Base-by-base conservation (phyloP, 1,284 basidiomycete species). In the Cutaneotrichosporon sp. region DNA sequence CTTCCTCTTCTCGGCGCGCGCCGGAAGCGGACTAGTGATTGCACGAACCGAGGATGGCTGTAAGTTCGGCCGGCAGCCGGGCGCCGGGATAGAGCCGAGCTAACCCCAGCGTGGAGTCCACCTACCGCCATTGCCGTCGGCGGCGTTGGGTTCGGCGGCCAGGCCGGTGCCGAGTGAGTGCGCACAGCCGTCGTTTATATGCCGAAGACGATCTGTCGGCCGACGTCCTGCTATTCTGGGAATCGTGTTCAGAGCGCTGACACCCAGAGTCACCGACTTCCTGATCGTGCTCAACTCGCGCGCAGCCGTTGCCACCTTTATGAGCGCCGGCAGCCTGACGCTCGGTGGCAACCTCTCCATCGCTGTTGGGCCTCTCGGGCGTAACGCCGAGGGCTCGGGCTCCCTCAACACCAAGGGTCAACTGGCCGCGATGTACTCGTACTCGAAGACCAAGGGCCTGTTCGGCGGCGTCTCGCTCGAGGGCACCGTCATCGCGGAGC, bases 91-190 rank as follows among this genome's bases (percentile, higher is more conserved):
- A 18, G n/a, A 13, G 18, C 31, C 29, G 46, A 29, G 57, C 63
- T 66, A 50, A 63, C 59, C 14, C 3, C 69, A 93, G 90, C 86
- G 50, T 98, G 94, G 93, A 93, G 91, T 50, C 88, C 94, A 27
- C 95, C 95, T 4, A 90, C 90, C 72, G 97, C 95, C 0, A 95
- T 98, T 58, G 95, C 93, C 22, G 89, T 93, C n/a, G 95, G 91
- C 13, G 95, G 95, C 0, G 78, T 97, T 13, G 95, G 95, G 4
- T 84, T 97, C 36, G 93, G 93, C 49, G 87, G 88, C 18, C 95
- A 84, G 67, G 77, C 74, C 14, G 83, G 83, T 22, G 82, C 81
- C 1, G 83, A 84, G 75, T 80, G 78, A 67, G 81, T 72, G 18
- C 24, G 8, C 3, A 13, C 36, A 25, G 45, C 20, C 22, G 9